phyloP scores from a whole-genome alignment of 2,329 filamentous ascomycete genomes.

The Rugonectria rugulosa region DNA sequence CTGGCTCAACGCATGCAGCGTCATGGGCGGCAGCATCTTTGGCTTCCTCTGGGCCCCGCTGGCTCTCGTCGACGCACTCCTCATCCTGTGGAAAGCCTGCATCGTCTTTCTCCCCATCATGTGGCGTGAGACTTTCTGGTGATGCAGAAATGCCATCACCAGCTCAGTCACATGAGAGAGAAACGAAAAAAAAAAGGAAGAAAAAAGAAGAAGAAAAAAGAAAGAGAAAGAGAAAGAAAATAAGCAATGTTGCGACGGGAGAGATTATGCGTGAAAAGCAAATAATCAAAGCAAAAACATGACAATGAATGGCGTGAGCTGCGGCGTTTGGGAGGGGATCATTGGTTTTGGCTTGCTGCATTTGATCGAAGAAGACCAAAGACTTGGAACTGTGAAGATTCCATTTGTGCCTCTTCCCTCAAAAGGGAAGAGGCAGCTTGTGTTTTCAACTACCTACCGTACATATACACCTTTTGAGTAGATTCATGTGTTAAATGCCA shows the following conservation, averaged over 20 bases:
- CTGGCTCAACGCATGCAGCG: conserved; percentile 63
- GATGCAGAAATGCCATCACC: conserved; percentile 2
- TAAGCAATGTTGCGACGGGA: no score
- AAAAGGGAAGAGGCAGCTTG: neutral
- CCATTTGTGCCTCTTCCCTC: neutral
- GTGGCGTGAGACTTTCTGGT: conserved; percentile 65
- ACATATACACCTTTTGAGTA: conserved; percentile 13
- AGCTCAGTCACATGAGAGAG: neutral
- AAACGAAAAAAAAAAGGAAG: neutral
- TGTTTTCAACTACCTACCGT: conserved; percentile 11
- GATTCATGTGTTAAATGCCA: conserved; percentile 14
- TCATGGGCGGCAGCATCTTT: conserved; percentile 45
- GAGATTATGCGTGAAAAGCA: conserved; percentile 2
- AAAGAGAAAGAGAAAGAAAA: no score
- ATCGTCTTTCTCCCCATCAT: conserved; percentile 86
- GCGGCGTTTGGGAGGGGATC: conserved; percentile 34
- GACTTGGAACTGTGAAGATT: conserved; percentile 6
- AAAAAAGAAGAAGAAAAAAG: no score
- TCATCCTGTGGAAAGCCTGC: conserved; percentile 82
- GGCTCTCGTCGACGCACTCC: conserved; percentile 68
- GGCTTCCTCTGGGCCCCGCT: conserved; percentile 62
- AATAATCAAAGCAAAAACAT: neutral
- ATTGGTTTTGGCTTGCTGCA: conserved; percentile 27
- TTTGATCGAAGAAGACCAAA: conserved; percentile 5
- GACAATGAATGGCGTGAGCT: conserved; percentile 26